Base-by-base conservation (phyloP, 2,329 filamentous ascomycete species). In the Aciculosporium take region DNA sequence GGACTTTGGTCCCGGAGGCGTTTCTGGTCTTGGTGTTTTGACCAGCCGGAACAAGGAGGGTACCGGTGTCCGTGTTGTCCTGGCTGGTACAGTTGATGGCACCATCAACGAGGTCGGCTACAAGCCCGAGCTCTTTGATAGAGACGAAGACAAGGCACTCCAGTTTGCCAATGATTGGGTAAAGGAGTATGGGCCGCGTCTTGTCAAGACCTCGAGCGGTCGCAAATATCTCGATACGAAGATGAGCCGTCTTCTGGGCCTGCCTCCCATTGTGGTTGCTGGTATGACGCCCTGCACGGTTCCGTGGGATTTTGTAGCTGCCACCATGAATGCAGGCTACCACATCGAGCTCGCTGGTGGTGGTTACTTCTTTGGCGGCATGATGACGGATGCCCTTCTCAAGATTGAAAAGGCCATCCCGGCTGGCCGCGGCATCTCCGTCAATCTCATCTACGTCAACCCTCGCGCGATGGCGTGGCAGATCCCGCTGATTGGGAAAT, bases 21-120 rank as follows among this genome's bases (percentile, higher is more conserved):
- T 96, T 49, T 98, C 91, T 20, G 93, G 93, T 49, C 79, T 98
- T 18, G 93, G 91, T 56, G 84, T 94, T 35, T 70, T 98, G 48
- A 98, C 91, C 44, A 96, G 94, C 71, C 85, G 91, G 54, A 98
- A 96, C 74, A 98, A 98, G 70, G 93, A 98, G 61, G 91, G 91
- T 48, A 96, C 87, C 44, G 91, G 91, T 54, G 91, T 98, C 28
- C 86, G 89, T 46, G 88, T 98, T 49, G 94, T 98, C 50, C 74
- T 98, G 44, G 91, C 87, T 33, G 91, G 93, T 48, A 76, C 86
- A n/a, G 82, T 98, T 53, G 84, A 89, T 54, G 89, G 89, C 39
- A 87, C 87, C 17, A 82, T 93, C 45, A 71, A 74, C 25, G 91
- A 96, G 62, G 82, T 98, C 47, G 91, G 91, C 42, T 98, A 95